Evolutionary conservation across 805 yeast genomes (phyloP).

Genomic region (Novakomyces olei): DNA sequence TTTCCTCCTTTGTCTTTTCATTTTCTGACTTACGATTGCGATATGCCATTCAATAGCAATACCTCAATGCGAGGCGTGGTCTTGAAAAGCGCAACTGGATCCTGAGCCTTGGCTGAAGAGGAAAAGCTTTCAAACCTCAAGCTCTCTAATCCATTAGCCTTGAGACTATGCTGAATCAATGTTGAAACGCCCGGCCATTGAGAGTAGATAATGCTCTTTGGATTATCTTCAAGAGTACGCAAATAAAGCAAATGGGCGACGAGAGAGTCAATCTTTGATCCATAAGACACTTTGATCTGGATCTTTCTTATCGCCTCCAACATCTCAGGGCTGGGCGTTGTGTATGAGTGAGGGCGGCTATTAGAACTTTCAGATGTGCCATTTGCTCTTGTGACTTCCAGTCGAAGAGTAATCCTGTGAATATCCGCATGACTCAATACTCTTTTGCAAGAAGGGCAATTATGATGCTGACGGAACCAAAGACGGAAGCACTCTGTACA

Average conservation of each 20-base stretch:
- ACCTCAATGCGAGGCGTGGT: conserved; percentile 42
- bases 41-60: too few relatives aligned
- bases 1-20: too few relatives aligned
- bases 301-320: conserved; percentile 17
- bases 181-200: conserved; percentile 66
- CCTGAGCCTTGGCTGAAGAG: neutral
- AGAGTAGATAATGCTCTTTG: conserved; percentile 57
- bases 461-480: conserved; percentile 38
- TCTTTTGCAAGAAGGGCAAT: conserved; percentile 70
- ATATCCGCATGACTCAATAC: conserved; percentile 28
- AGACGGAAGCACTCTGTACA: conserved; percentile 51
- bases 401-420: conserved; percentile 42
- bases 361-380: too few relatives aligned
- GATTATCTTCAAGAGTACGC: neutral
- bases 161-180: conserved; percentile 43
- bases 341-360: too few relatives aligned
- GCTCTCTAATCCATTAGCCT: conserved; percentile 11
- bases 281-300: conserved; percentile 32
- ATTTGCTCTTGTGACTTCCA: too few relatives aligned
- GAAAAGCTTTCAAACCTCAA: conserved; percentile 1
- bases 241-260: conserved; percentile 36
- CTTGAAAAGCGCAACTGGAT: conserved; percentile 8
- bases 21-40: too few relatives aligned
- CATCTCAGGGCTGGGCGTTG: conserved; percentile 16
- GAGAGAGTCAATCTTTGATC: conserved; percentile 72